Conservation (phyloP, 2,329 filamentous ascomycete species). For the Scedosporium minutisporum region DNA sequence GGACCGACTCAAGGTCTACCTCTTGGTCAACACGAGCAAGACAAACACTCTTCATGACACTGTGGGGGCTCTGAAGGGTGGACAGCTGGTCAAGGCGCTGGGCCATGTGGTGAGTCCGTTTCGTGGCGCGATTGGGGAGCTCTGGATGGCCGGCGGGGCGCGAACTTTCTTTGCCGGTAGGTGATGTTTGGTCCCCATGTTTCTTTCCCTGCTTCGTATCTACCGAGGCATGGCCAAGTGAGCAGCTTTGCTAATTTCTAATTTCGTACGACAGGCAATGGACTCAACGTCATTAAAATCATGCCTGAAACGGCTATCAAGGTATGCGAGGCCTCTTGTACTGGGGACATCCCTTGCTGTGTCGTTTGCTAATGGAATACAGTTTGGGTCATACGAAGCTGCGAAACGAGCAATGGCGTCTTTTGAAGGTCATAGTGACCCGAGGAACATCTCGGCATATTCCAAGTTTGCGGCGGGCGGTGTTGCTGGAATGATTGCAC, state of each 20-base stretch:
- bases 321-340: constrained; percentile 18
- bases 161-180: constrained; percentile 86
- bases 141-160: constrained; percentile 80
- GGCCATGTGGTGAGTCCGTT: constrained; percentile 62
- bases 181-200: background rate
- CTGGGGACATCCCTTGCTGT: background rate
- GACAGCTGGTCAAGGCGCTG: constrained; percentile 54
- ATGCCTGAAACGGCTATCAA: constrained; percentile 99
- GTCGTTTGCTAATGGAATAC: background rate
- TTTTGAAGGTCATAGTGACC: constrained; percentile 79
- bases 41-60: constrained; percentile 37
- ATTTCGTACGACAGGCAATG: constrained; percentile 57
- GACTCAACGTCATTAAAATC: constrained; percentile 91
- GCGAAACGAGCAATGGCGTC: constrained; percentile 79
- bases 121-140: constrained; percentile 59
- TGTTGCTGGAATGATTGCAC: constrained; percentile 85
- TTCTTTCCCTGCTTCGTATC: background rate
- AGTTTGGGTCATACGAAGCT: constrained; percentile 92
- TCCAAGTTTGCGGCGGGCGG: constrained; percentile 90
- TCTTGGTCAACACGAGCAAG: constrained; percentile 74
- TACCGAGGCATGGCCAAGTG: background rate
- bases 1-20: constrained; percentile 93
- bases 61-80: constrained; percentile 58
- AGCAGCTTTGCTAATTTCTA: constrained; percentile 8
- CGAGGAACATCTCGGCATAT: constrained; percentile 66